Conservation (phyloP, 1,284 basidiomycete species). For the Tilletia setariae region DNA sequence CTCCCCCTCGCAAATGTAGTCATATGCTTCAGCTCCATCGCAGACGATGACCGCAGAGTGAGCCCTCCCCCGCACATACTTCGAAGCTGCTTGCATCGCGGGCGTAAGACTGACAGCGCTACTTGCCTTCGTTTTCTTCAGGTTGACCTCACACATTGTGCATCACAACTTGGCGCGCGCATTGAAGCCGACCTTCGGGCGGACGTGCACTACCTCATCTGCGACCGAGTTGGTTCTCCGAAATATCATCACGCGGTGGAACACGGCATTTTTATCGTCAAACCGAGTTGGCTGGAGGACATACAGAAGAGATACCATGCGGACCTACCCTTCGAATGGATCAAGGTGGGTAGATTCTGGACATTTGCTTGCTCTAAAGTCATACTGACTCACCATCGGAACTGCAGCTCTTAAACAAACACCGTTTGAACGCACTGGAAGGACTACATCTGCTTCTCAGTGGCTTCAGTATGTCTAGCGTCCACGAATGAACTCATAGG, state of each 20-base stretch:
- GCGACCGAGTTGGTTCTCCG: slow-evolving; percentile 66
- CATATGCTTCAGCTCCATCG: slow-evolving; percentile 20
- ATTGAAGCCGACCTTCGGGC: slow-evolving; percentile 69
- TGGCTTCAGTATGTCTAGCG: background rate
- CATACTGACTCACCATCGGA: too few species aligned
- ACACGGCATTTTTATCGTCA: slow-evolving; percentile 69
- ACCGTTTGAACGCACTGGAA: background rate
- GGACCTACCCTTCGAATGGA: slow-evolving; percentile 7
- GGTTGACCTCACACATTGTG: slow-evolving; percentile 69
- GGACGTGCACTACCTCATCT: slow-evolving; percentile 74
- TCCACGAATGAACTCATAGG: background rate
- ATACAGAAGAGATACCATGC: slow-evolving; percentile 62
- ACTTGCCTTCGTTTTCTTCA: slow-evolving; percentile 55
- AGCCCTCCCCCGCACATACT: background rate
- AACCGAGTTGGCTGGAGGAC: slow-evolving; percentile 68
- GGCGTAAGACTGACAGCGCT: slow-evolving; percentile 48
- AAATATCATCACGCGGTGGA: slow-evolving; percentile 79
- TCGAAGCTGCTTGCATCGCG: background rate
- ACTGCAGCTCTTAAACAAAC: too few species aligned
- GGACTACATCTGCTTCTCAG: background rate
- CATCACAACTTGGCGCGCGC: slow-evolving; percentile 70
- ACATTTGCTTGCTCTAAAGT: too few species aligned
- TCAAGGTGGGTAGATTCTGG: background rate
- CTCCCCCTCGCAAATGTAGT: slow-evolving; percentile 17
- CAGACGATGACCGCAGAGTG: slow-evolving; percentile 12